phyloP scores from a whole-genome alignment of 2,329 filamentous ascomycete genomes.

The Aspergillus pseudoglaucus region DNA sequence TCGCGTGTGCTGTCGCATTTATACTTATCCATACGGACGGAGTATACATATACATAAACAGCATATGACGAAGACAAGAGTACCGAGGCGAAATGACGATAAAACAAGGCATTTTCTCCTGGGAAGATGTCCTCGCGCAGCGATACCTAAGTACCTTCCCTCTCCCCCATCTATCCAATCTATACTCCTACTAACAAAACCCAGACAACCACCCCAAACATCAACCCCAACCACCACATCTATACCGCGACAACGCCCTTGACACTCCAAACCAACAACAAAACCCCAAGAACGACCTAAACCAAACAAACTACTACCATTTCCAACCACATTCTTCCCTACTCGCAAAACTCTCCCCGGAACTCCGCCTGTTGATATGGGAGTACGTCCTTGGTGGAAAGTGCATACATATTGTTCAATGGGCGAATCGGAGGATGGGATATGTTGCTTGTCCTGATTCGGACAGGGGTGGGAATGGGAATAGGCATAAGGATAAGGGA shows the following conservation, averaged over 20 bases:
- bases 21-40: too few species aligned
- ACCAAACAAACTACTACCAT: constrained; percentile 6
- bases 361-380: constrained; percentile 34
- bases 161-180: neutral
- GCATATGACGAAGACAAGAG: neutral
- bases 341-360: constrained; percentile 27
- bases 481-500: neutral
- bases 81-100: constrained; percentile 21
- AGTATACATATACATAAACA: too few species aligned
- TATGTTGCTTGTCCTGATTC: constrained; percentile 25
- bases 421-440: constrained; percentile 23
- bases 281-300: too few species aligned
- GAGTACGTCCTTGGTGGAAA: constrained; percentile 24
- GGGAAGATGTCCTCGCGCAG: constrained; percentile 35
- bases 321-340: constrained; percentile 22
- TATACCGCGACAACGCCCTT: too few species aligned
- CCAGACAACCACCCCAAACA: constrained; percentile 24
- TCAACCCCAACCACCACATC: constrained; percentile 12
- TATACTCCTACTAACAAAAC: constrained; percentile 2
- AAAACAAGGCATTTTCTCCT: constrained; percentile 33
- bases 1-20: too few species aligned
- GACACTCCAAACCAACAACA: too few species aligned
- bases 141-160: constrained; percentile 31
- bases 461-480: constrained; percentile 4
- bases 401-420: constrained; percentile 32